Base-by-base conservation (phyloP, 2,329 filamentous ascomycete species). In the Phoma sp. region DNA sequence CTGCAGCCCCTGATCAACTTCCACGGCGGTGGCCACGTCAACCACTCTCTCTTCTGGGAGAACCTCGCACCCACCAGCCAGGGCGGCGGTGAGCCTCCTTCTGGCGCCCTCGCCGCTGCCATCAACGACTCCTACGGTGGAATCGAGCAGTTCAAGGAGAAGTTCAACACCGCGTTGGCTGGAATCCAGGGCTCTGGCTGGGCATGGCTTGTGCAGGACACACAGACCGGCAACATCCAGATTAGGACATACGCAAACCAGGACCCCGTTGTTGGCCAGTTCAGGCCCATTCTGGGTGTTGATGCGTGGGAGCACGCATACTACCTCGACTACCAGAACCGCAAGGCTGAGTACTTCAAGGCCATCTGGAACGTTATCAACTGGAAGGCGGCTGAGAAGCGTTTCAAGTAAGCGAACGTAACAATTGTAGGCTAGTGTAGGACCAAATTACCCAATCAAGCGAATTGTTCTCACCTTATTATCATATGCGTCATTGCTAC, bases 221-320 rank as follows among this genome's bases (percentile, higher is more conserved):
- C 78, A 55, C 81, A 84, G 75, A 86, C 83, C 10, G 83, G 83
- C 41, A 76, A 75, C 60, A 79, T 91, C 44, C 77, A 80, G 59
- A 81, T 91, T 64, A 85, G 85, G 66, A 89, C 90, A 78, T 91
- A 82, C 81, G 89, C 78, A 75, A 96, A 96, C 82, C 91, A 96
- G 80, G 91, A 96, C 75, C 90, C 93, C 24, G 89, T 97, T 27
- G 84, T 91, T 11, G 92, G 92, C 44, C 89, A 89, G 74, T 91
- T 89, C 74, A 83, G 86, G 69, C 93, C 93, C 33, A 81, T 97
- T 43, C 80, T 97, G 41, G 93, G 93, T 52, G 89, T 97, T 69
- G 93, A 97, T 80, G 93, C 92, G 49, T 96, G 92, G 92, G 92
- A 96, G 83, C 92, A 96, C 79, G 92, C 92, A 47, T 96, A 96